Conservation (phyloP, 2,329 filamentous ascomycete species). For the Penicillium rolfsii region DNA sequence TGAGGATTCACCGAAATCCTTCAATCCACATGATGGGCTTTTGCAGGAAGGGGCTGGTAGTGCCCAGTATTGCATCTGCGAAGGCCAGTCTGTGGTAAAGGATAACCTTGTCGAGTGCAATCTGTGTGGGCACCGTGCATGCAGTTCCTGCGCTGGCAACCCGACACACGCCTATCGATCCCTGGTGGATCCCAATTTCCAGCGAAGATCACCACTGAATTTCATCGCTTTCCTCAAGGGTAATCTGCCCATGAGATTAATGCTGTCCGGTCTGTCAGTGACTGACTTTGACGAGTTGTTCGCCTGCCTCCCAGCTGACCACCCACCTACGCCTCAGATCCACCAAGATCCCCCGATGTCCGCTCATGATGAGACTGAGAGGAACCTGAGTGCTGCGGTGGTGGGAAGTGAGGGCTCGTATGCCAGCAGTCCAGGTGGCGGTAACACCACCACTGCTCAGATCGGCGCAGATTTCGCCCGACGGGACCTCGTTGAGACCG, state of each 20-base stretch:
- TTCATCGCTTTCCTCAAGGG: constrained; percentile 52
- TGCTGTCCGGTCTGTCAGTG: constrained; percentile 35
- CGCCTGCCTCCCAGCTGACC: constrained; percentile 14
- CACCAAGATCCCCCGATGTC: neutral
- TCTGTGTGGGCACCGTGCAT: constrained; percentile 60
- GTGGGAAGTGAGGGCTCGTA: neutral
- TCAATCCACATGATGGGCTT: constrained; percentile 24
- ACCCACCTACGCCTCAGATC: neutral
- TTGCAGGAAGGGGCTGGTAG: constrained; percentile 37
- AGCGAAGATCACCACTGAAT: constrained; percentile 44
- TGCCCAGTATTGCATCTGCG: constrained; percentile 60
- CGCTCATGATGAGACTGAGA: neutral
- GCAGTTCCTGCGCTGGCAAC: constrained; percentile 57
- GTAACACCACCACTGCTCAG: neutral
- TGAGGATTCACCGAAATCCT: constrained; percentile 7
- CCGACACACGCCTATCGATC: constrained; percentile 54
- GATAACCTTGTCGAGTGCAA: constrained; percentile 52
- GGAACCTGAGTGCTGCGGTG: neutral
- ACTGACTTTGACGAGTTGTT: constrained; percentile 30
- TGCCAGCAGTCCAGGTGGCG: neutral
- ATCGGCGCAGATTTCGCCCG: neutral
- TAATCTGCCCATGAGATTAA: constrained; percentile 48
- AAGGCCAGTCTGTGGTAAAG: constrained; percentile 51
- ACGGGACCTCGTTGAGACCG: constrained; percentile 24
- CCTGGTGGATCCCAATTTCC: constrained; percentile 17